Evolutionary conservation across 2,329 filamentous ascomycete species (phyloP), one percentile per base, ranked within the genome.

Genomic region (Aspergillus sp.): DNA sequence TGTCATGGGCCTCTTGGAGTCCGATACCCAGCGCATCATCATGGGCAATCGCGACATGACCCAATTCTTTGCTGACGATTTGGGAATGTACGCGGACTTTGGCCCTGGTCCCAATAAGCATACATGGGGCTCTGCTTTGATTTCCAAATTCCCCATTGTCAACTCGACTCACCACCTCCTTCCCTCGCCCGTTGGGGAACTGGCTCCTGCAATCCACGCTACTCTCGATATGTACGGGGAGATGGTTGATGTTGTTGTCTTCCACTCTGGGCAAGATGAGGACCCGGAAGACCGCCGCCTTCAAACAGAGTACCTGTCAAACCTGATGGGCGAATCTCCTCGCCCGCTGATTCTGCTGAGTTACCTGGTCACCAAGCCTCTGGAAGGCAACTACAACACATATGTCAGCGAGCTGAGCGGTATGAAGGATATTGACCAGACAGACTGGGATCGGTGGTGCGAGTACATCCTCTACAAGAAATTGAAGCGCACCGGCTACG

Each of bases 1-100:
- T 53, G 85, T 98, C 4, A 74, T 98, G 29, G 91, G 91, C n/a
- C 74, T 98, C 13, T 72, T 98, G 1, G 91, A 98, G 61, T 83
- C 82, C 1, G 91, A 98, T 56, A 73, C 85, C 22, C 91, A 98
- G 64, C 84, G 89, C 47, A 94, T 98, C 64, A 98, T 98, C 68
- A 98, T 96, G 91, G 91, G 91, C 52, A 98, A 96, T 64, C 82
- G 91, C 45, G 91, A 98, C 57, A 82, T 85, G 6, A 95, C 91
- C 1, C 91, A 96, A 56, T 93, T 85, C 62, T 74, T 98, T 6
- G 88, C 91, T 13, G 89, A 96, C 57, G 88, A 98, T 45, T 73
- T 98, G 8, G 91, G 91, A 48, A 98, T 98, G 91, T 98, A 95
- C 53, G 88, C 93, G 30, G 91, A 98, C 65, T 95, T 86, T 52